These are phyloP conservation scores for Arthroderma sp. DNA, from an alignment of 2,329 filamentous ascomycete species.

Conservation along the genomic window DNA sequence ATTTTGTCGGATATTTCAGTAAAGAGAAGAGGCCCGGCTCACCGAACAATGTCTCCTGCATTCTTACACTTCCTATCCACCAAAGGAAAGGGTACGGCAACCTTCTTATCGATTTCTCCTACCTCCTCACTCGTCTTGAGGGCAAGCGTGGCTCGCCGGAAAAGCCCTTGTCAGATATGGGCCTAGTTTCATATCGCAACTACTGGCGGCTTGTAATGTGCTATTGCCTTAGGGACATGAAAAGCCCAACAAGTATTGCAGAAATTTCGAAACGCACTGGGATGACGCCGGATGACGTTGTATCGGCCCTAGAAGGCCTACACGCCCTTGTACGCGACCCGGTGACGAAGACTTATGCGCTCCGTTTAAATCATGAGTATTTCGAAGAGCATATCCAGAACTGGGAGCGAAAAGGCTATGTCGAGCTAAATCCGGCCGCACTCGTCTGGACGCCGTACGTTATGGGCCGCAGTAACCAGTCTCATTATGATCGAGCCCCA, in stretches of 20 bases:
- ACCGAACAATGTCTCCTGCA: conserved; percentile 95
- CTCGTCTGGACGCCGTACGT: conserved; percentile 95
- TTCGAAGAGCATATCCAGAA: conserved; percentile 79
- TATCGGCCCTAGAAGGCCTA: conserved; percentile 81
- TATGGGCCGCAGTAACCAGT: conserved; percentile 75
- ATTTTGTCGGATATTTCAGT: conserved; percentile 98
- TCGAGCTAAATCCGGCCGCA: conserved; percentile 64
- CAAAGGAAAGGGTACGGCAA: conserved; percentile 96
- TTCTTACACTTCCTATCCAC: conserved; percentile 88
- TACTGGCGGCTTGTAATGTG: conserved; percentile 91
- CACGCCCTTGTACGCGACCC: conserved; percentile 83
- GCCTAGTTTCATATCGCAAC: conserved; percentile 88
- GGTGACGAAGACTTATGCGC: conserved; percentile 73
- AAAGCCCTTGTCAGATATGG: conserved; percentile 96
- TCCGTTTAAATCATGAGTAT: conserved; percentile 73
- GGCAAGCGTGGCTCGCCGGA: conserved; percentile 90
- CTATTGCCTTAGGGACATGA: conserved; percentile 60
- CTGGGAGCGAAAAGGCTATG: conserved; percentile 79
- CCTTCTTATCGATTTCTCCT: conserved; percentile 94
- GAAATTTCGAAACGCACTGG: conserved; percentile 68
- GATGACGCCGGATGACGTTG: conserved; percentile 91
- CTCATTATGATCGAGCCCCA: conserved; percentile 70
- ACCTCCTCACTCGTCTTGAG: conserved; percentile 85
- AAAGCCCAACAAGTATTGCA: conserved; percentile 41
- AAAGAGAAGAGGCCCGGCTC: conserved; percentile 94